phyloP scores from a whole-genome alignment of 495 filamentous ascomycete genomes.

The Usnea hakonensis region DNA sequence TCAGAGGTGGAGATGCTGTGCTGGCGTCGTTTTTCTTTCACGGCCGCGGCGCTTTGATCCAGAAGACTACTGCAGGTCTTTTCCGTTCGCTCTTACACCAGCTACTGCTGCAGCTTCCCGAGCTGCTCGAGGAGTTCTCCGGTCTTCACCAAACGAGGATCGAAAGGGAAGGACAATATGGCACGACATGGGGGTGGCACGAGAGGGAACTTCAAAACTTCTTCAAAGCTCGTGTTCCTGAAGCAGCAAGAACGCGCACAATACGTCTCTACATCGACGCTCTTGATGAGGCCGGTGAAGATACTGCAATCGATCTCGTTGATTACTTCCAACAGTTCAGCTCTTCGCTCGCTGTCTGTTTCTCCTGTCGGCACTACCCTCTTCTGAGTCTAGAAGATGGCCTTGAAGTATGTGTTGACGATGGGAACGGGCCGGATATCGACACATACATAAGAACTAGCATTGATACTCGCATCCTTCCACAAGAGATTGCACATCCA shows the following conservation, averaged over 20 bases:
- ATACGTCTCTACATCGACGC: constrained; percentile 6
- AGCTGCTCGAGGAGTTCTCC: not conserved
- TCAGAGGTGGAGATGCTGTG: not conserved
- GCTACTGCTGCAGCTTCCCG: not conserved
- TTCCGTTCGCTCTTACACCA: constrained; percentile 5
- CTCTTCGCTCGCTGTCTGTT: not conserved
- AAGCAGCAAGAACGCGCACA: not conserved
- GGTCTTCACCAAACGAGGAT: not conserved
- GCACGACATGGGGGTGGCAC: not conserved
- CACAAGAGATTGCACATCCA: not conserved
- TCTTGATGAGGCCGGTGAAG: not conserved
- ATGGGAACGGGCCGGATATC: not conserved
- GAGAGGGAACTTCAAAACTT: not conserved
- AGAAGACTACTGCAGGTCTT: not conserved
- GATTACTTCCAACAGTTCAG: not conserved
- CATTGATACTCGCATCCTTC: not conserved
- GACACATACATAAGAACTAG: not conserved
- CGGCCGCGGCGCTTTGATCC: not conserved
- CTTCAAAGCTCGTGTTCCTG: not conserved
- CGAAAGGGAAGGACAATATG: not conserved
- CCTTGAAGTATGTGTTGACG: not conserved
- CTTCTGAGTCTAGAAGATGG: not conserved
- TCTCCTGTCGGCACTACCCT: constrained; percentile 3
- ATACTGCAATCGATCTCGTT: not conserved
- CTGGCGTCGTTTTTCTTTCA: constrained; percentile 4